Conservation (phyloP, 1,284 basidiomycete genomes). For the Sporisorium scitamineum region DNA sequence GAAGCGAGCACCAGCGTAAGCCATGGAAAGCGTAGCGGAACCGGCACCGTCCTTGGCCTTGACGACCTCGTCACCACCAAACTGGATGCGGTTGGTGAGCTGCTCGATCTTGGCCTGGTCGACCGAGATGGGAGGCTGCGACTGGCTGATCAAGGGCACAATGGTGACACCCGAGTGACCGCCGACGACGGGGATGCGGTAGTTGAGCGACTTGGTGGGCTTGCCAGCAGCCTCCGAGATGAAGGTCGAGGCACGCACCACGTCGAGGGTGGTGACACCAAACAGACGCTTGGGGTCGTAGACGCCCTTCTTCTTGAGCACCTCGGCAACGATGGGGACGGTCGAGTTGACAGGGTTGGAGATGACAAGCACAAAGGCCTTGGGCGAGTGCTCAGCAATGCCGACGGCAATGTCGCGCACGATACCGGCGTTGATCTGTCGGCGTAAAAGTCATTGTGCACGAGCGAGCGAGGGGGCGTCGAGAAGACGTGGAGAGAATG, state of each 20-base stretch:
- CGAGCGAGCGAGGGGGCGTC: not conserved
- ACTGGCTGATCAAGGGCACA: slow-evolving; percentile 92
- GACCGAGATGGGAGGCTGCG: slow-evolving; percentile 65
- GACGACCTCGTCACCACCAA: slow-evolving; percentile 91
- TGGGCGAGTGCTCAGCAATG: slow-evolving; percentile 85
- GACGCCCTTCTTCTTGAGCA: slow-evolving; percentile 90
- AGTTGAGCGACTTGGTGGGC: slow-evolving; percentile 73
- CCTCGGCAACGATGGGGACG: slow-evolving; percentile 94
- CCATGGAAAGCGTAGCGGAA: slow-evolving; percentile 91
- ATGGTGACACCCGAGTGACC: slow-evolving; percentile 97
- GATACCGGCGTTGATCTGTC: slow-evolving; percentile 96
- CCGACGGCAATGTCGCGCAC: slow-evolving; percentile 91
- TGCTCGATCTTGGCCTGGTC: slow-evolving; percentile 73
- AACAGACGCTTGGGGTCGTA: slow-evolving; percentile 85
- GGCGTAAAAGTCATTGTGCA: not conserved
- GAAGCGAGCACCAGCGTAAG: slow-evolving; percentile 74
- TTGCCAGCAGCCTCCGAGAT: slow-evolving; percentile 83
- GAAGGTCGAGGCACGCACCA: slow-evolving; percentile 95
- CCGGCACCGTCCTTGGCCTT: slow-evolving; percentile 90
- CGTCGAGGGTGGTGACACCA: slow-evolving; percentile 97
- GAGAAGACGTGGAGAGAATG: not conserved
- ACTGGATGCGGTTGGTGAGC: slow-evolving; percentile 88
- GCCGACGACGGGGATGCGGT: slow-evolving; percentile 86
- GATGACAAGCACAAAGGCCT: slow-evolving; percentile 94
- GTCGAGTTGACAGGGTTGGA: slow-evolving; percentile 97